Base-by-base conservation (phyloP, 805 yeast species). In the Yarrowia bubula region DNA sequence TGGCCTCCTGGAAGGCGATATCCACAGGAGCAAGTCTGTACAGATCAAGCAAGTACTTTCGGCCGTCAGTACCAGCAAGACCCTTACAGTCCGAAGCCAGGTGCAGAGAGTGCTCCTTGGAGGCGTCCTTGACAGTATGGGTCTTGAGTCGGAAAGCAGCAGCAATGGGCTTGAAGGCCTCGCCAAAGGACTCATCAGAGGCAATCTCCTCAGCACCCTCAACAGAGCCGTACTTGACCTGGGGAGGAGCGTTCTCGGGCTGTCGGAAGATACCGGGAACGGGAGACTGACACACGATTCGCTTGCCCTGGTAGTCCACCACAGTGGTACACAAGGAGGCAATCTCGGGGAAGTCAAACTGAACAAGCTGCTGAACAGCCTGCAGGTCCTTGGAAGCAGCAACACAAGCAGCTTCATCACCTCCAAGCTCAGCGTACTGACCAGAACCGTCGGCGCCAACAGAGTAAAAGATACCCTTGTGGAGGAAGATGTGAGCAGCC, bases 261-360 rank as follows among this genome's bases (percentile, higher is more conserved):
- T 76, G 76, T 64, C 83, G 79, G 75, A 89, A 87, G 65, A 89
- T 84, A 67, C 98, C 98, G 14, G 99, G 99, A 48, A 93, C 96
- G 11, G 97, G 97, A 13, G 97, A 90, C 78, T 93, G 98, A 75
- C 96, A 90, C 42, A 93, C 82, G 41, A 93, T 80, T 75, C 98
- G 84, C 71, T 85, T 87, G 67, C 98, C 99, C 72, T 89, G 86
- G 77, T 84, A 93, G 75, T 93, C 98, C 65, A 93, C 90, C 66
- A 92, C 82, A n/a, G 92, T 82, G 4, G 98, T 89, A 70, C 90
- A 84, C 67, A 93, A 80, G 61, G 88, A 87, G 71, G 85, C 84
- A 43, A 92, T 80, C 50, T 86, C 90, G 10, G 77, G 77, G 38
- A 84, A 72, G 70, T 88, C 90, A 48, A 88, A 76, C 70, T 85